These are phyloP conservation scores for Akanthomyces uredinophilus DNA, from an alignment of 2,329 filamentous ascomycete genomes.

Conservation along the genomic window DNA sequence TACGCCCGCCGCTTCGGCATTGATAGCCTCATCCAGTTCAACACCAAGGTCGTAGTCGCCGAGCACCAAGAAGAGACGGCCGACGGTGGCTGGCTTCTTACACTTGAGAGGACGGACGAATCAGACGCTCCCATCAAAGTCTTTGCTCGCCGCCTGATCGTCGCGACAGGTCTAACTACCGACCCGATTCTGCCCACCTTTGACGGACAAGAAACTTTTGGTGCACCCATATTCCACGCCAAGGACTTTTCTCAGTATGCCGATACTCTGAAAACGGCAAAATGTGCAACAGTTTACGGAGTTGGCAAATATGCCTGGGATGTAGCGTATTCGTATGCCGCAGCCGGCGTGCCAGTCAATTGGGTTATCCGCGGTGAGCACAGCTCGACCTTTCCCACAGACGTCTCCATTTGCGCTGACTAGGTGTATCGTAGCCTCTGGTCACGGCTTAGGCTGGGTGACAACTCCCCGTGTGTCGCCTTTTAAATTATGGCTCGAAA, in stretches of 20 bases:
- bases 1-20: conserved; percentile 42
- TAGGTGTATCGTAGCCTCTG: conserved; percentile 29
- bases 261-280: conserved; percentile 36
- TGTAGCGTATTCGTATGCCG: conserved; percentile 56
- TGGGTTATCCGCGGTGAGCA: conserved; percentile 52
- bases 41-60: conserved; percentile 36
- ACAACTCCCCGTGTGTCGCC: conserved; percentile 59
- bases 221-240: conserved; percentile 44
- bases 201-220: conserved; percentile 41
- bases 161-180: conserved; percentile 53
- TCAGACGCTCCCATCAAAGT: conserved; percentile 23
- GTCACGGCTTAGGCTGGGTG: conserved; percentile 56
- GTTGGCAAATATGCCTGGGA: conserved; percentile 63
- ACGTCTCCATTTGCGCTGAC: neutral
- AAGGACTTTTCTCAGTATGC: conserved; percentile 40
- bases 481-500: conserved; percentile 62
- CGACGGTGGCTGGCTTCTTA: conserved; percentile 40
- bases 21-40: conserved; percentile 33
- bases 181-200: conserved; percentile 41
- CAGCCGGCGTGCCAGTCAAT: conserved; percentile 49
- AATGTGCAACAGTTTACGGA: conserved; percentile 52
- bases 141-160: conserved; percentile 41
- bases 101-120: conserved; percentile 20
- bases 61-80: conserved; percentile 31
- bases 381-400: neutral